Conservation (phyloP, 202 grass and related monocot species). For the Carex sylvatica region DNA sequence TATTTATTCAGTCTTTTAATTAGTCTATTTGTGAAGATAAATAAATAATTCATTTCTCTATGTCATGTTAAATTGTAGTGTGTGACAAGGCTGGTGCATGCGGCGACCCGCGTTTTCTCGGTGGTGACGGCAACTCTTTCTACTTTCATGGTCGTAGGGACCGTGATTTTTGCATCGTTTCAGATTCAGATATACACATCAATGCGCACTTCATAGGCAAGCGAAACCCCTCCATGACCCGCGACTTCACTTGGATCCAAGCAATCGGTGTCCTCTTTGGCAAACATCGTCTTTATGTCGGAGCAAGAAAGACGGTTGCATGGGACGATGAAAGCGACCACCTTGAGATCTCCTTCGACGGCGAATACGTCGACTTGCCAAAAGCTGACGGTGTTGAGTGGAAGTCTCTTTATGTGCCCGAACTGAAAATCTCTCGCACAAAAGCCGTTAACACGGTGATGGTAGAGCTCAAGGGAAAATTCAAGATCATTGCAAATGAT, state of each 20-base stretch:
- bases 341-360: conserved; percentile 51
- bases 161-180: conserved; percentile 59
- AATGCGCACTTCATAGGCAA: conserved; percentile 84
- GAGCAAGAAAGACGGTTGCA: not conserved
- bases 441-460: conserved; percentile 35
- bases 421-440: conserved; percentile 40
- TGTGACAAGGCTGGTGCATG: conserved; percentile 67
- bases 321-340: conserved; percentile 54
- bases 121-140: conserved; percentile 74
- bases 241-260: conserved; percentile 81
- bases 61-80: conserved; percentile 22
- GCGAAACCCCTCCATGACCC: conserved; percentile 29
- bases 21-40: not conserved
- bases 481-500: conserved; percentile 40
- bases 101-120: conserved; percentile 69
- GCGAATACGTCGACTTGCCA: conserved; percentile 25
- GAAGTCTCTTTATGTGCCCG: conserved; percentile 24
- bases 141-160: conserved; percentile 84
- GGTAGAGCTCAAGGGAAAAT: conserved; percentile 49
- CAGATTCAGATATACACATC: conserved; percentile 64
- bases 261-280: conserved; percentile 50
- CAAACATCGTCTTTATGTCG: conserved; percentile 49
- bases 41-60: no score
- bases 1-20: no score
- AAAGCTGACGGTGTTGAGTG: conserved; percentile 26